Conservation (phyloP, 2,329 filamentous ascomycete species). For the Claviceps monticola region DNA sequence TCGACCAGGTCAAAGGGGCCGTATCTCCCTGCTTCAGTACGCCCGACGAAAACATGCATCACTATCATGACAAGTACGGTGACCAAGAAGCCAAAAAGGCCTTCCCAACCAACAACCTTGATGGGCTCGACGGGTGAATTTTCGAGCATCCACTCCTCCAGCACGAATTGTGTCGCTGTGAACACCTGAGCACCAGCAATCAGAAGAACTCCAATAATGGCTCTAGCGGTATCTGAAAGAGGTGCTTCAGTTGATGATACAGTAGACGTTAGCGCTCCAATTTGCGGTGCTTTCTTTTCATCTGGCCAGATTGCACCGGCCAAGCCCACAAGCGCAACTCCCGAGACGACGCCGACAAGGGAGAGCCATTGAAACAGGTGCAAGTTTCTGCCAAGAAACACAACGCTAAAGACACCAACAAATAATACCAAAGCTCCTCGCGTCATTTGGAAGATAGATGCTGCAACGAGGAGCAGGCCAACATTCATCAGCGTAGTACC, state of each 20-base stretch:
- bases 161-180: slow-evolving; percentile 88
- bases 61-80: slow-evolving; percentile 70
- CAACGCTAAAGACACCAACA: slow-evolving; percentile 85
- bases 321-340: slow-evolving; percentile 80
- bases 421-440: slow-evolving; percentile 88
- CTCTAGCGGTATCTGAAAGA: slow-evolving; percentile 26
- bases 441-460: slow-evolving; percentile 98
- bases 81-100: slow-evolving; percentile 72
- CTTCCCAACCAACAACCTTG: slow-evolving; percentile 91
- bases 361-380: slow-evolving; percentile 87
- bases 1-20: slow-evolving; percentile 88
- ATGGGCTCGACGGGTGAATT: slow-evolving; percentile 58
- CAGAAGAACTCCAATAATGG: slow-evolving; percentile 70
- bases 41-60: slow-evolving; percentile 63
- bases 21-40: slow-evolving; percentile 55
- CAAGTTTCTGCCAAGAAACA: slow-evolving; percentile 72
- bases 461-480: slow-evolving; percentile 82
- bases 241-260: slow-evolving; percentile 26
- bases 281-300: slow-evolving; percentile 32
- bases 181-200: slow-evolving; percentile 95
- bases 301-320: slow-evolving; percentile 72
- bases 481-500: slow-evolving; percentile 97
- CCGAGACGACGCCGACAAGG: slow-evolving; percentile 71
- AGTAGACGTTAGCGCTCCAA: slow-evolving; percentile 16
- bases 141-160: slow-evolving; percentile 84